A percentile compares a stretch with the other conserved stretches of the same genome.
Conservation (phyloP, 352 stramenopile genomes). For the Globisporangium orthogonon region DNA sequence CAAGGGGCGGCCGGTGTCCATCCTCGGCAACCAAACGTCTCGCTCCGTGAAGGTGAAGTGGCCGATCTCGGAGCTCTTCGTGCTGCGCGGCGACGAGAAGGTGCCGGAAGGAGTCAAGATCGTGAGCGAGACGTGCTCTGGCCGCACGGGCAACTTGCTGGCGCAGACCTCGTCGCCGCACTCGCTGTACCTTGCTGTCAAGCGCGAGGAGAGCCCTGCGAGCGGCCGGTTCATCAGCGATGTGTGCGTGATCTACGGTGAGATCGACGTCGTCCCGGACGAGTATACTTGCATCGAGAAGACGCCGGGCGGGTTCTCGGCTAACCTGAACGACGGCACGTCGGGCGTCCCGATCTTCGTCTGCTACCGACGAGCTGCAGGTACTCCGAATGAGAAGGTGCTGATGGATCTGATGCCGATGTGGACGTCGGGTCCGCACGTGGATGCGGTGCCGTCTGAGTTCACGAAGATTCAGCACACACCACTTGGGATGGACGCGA, state of each 20-base stretch:
- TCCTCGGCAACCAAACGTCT: conserved; percentile 61
- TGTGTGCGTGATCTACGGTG: conserved; percentile 79
- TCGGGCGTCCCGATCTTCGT: conserved; percentile 73
- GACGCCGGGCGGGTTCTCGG: conserved; percentile 61
- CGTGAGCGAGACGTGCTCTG: conserved; percentile 62
- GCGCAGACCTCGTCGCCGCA: conserved; percentile 67
- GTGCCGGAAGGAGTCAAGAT: conserved; percentile 68
- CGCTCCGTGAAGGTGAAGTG: conserved; percentile 58
- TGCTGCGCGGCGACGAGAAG: conserved; percentile 66
- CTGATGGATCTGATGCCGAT: conserved; percentile 73
- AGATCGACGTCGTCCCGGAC: conserved; percentile 80
- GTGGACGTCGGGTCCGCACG: conserved; percentile 63
- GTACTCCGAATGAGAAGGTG: conserved; percentile 28
- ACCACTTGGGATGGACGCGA: conserved; percentile 82
- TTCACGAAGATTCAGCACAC: conserved; percentile 86
- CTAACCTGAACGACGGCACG: conserved; percentile 82
- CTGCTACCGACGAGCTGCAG: conserved; percentile 47
- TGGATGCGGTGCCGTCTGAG: conserved; percentile 48
- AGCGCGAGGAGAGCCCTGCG: conserved; percentile 42
- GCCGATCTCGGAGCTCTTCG: conserved; percentile 66
- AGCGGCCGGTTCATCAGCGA: conserved; percentile 53
- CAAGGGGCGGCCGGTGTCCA: conserved; percentile 36
- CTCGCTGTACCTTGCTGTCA: conserved; percentile 69
- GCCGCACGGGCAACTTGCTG: conserved; percentile 62
- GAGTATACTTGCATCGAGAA: conserved; percentile 64